A percentile compares a stretch with the other conserved stretches of the same genome.
Conservation (phyloP, 805 yeast species). For the Wickerhamomyces hampshirensis region DNA sequence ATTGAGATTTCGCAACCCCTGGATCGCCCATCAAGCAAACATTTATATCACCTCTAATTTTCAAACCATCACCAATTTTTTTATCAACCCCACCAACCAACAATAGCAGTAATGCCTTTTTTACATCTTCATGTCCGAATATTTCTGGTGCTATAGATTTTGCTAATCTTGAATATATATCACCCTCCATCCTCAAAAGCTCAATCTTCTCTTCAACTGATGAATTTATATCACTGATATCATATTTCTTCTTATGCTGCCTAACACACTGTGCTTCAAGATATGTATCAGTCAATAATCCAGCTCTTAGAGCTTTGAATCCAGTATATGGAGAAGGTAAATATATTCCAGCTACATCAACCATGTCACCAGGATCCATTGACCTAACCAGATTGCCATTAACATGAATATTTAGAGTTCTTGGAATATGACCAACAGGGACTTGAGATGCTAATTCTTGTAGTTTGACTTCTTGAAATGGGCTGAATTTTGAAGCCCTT, state of each 20-base stretch:
- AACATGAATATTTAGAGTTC: conserved; percentile 80
- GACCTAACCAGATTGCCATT: conserved; percentile 87
- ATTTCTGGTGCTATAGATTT: conserved; percentile 96
- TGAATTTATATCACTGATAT: conserved; percentile 51
- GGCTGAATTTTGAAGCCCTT: conserved; percentile 90
- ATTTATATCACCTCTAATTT: conserved; percentile 95
- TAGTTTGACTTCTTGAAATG: conserved; percentile 92
- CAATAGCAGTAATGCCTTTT: conserved; percentile 79
- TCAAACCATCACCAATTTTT: conserved; percentile 93
- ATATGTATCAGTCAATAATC: conserved; percentile 89
- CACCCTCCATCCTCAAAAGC: conserved; percentile 53
- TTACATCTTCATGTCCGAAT: conserved; percentile 89
- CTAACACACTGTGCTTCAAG: conserved; percentile 80
- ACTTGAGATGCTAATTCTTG: conserved; percentile 96
- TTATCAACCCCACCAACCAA: conserved; percentile 95
- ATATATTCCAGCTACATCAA: conserved; percentile 87
- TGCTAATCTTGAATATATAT: conserved; percentile 75
- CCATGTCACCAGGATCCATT: conserved; percentile 90
- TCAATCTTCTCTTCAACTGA: conserved; percentile 53
- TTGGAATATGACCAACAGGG: conserved; percentile 96
- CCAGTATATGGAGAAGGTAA: conserved; percentile 97
- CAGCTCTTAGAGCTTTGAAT: conserved; percentile 86
- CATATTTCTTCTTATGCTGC: conserved; percentile 89
- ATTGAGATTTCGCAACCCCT: conserved; percentile 98
- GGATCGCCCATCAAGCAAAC: conserved; percentile 98